Evolutionary conservation across 441 rosid genomes (phyloP).

Genomic region (Flueggea neowawraea): DNA sequence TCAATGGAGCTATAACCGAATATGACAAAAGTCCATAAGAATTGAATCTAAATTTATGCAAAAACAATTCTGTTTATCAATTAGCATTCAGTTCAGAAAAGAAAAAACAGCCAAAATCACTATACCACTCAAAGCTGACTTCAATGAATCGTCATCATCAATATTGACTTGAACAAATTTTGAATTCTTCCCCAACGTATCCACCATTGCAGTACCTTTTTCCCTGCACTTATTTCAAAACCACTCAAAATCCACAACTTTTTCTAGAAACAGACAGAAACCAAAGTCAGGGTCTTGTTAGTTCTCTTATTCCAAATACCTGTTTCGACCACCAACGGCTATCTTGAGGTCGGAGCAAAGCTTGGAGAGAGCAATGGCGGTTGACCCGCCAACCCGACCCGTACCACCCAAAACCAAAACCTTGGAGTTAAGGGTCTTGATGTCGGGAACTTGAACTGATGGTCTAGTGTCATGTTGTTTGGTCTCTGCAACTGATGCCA

Average conservation of each 20-base stretch:
- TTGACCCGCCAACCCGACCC: slow-evolving; percentile 97
- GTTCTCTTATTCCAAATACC: slow-evolving; percentile 72
- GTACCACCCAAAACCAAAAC: slow-evolving; percentile 93
- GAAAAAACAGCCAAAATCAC: no score
- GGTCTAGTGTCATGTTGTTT: slow-evolving; percentile 14
- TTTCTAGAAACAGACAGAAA: neutral
- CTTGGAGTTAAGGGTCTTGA: slow-evolving; percentile 42
- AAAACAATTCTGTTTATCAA: no score
- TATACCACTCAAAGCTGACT: slow-evolving; percentile 58
- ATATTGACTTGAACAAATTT: slow-evolving; percentile 59
- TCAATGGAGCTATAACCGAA: no score
- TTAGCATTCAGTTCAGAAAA: no score
- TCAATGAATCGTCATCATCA: slow-evolving; percentile 43
- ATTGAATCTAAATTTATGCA: no score
- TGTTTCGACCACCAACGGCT: slow-evolving; percentile 73
- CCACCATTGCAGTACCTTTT: slow-evolving; percentile 82
- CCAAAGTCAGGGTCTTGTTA: neutral
- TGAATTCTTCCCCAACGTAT: slow-evolving; percentile 64
- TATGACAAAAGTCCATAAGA: no score
- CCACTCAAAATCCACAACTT: neutral
- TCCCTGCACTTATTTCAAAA: slow-evolving; percentile 34
- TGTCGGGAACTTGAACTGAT: slow-evolving; percentile 30
- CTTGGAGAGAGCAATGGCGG: slow-evolving; percentile 81
- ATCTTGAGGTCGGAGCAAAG: slow-evolving; percentile 71
- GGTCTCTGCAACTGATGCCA: slow-evolving; percentile 26